Conservation (phyloP, 106 monocot genomes). For the Cymbidium sinense region DNA sequence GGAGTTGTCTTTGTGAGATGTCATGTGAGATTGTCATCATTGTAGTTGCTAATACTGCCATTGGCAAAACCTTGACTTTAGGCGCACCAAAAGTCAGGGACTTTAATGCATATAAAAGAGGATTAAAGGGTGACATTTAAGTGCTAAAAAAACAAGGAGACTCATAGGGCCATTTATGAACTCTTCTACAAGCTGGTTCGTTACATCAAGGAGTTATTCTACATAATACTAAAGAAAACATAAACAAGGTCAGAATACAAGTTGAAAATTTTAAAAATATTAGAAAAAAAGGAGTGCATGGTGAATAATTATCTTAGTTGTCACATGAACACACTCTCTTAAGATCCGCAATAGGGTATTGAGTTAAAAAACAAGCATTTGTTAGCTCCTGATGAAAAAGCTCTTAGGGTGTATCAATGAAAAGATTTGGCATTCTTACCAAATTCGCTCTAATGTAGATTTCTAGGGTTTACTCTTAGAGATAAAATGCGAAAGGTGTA, state of each 20-base stretch:
- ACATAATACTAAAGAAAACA: not conserved
- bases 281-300: not conserved
- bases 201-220: not conserved
- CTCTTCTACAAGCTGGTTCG: not conserved
- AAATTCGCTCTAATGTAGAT: too few relatives aligned
- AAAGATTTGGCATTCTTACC: too few relatives aligned
- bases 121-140: not conserved
- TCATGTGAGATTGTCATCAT: not conserved
- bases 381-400: not conserved
- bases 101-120: not conserved
- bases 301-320: not conserved
- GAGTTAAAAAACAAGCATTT: not conserved
- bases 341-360: not conserved
- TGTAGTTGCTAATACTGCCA: not conserved
- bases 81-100: not conserved
- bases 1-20: not conserved
- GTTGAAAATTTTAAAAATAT: not conserved
- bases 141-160: not conserved
- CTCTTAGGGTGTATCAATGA: not conserved
- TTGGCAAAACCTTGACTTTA: not conserved
- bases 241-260: not conserved
- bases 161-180: not conserved
- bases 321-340: not conserved
- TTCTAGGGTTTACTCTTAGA: too few relatives aligned
- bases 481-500: too few relatives aligned